Base-by-base conservation (phyloP, 495 filamentous ascomycete genomes). In the Cladorrhinum samala region DNA sequence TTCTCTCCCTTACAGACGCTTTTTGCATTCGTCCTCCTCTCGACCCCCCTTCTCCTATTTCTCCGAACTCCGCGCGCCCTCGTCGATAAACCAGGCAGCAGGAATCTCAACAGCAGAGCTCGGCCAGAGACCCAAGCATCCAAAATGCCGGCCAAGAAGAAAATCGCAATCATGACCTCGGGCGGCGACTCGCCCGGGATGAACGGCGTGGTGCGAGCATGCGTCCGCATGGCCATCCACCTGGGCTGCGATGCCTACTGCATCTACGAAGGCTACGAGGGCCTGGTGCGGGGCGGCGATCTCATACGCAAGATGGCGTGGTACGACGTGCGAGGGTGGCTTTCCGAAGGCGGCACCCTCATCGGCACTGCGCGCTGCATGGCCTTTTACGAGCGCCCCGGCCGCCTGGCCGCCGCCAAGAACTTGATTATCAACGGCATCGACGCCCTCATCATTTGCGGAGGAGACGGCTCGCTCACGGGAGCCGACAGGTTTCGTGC, bases 181-280 rank as follows among this genome's bases (percentile, higher is more conserved):
- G 94, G 94, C 57, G 94, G 94, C 60, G 94, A 99, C 76, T 89
- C 92, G 37, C 93, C 94, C 3, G 94, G 94, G 60, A 99, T 99
- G 94, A 97, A 95, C 68, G 90, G 86, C 41, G 89, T 87, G 19
- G 91, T 96, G 9, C 81, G 94, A 41, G 94, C 94, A 38, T 91
- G 96, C 33, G 89, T 99, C 53, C 85, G 94, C 42, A 96, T 89
- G 84, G 80, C 88, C 23, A 88, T 97, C 56, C 83, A 89, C 65
- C 77, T 84, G 58, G 87, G 84, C 44, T 96, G 93, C 70, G 88
- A 94, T 54, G 80, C 89, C 48, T 99, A 85, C 61, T 89, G 84
- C 61, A 79, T 99, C 60, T 91, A 87, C 68, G 94, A 99, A 71
- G 94, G 94, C 45, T 99, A 97, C 73, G 88, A 96, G 60, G 94